A percentile compares a stretch with the other conserved stretches of the same genome.
phyloP scores from a whole-genome alignment of 78 protist species.

The Fonticula alba region DNA sequence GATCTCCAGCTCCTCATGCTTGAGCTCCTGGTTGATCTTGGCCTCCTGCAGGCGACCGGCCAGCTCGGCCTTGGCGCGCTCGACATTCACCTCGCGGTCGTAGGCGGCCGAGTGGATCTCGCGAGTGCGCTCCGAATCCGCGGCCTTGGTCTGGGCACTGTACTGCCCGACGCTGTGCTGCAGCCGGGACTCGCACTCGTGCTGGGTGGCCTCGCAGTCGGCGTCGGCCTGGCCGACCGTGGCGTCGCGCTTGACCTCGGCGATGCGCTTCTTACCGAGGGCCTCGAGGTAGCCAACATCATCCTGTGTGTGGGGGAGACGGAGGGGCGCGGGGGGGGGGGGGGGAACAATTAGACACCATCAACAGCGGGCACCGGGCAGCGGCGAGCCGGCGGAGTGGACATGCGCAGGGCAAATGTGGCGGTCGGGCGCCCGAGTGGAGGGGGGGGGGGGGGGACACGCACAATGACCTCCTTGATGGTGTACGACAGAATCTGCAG shows the following conservation, averaged over 20 bases:
- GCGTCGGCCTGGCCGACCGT: slow-evolving; percentile 22
- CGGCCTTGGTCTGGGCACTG: neutral
- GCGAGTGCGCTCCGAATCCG: neutral
- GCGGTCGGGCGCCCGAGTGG: no score
- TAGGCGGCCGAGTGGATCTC: neutral
- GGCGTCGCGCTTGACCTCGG: slow-evolving; percentile 23
- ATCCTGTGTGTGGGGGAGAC: neutral
- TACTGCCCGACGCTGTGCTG: neutral
- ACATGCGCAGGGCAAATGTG: no score
- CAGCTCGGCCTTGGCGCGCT: slow-evolving; percentile 5
- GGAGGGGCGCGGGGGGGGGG: neutral
- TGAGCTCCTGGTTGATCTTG: neutral
- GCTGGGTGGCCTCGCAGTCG: neutral
- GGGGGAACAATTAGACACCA: neutral
- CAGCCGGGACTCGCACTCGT: neutral
- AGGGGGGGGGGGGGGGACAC: no score
- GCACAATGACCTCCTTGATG: slow-evolving; percentile 10
- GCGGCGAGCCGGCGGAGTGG: no score
- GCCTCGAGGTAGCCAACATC: neutral
- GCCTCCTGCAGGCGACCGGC: slow-evolving; percentile 8
- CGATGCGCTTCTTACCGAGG: slow-evolving; percentile 15
- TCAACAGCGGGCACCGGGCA: slow-evolving; percentile 4
- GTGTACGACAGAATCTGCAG: slow-evolving; percentile 21
- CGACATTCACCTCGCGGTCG: neutral
- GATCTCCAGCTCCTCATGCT: neutral